phyloP scores from a whole-genome alignment of 2,329 filamentous ascomycete genomes.

The Epichloe coenophiala region DNA sequence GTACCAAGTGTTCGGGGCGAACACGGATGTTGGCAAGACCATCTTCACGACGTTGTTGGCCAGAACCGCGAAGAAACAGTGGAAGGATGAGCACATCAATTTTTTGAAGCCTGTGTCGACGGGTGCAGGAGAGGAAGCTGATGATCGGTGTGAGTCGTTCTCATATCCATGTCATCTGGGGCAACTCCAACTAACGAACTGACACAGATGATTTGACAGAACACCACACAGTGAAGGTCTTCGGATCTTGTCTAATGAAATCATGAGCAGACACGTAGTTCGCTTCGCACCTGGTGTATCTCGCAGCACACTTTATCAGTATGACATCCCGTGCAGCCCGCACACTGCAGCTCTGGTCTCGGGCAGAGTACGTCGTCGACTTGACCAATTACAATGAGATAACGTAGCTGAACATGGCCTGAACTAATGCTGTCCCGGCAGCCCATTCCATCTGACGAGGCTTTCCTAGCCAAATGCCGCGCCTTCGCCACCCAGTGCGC shows the following conservation, averaged over 20 bases:
- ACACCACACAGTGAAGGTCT: neutral
- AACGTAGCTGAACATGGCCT: neutral
- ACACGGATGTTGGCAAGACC: slow-evolving; percentile 77
- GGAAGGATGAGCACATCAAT: slow-evolving; percentile 33
- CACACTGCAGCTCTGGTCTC: slow-evolving; percentile 51
- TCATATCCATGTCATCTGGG: neutral
- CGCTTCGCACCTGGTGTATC: slow-evolving; percentile 39
- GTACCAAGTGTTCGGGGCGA: slow-evolving; percentile 70
- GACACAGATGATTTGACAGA: neutral
- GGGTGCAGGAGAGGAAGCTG: slow-evolving; percentile 53
- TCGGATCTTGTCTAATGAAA: neutral
- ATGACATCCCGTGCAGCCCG: slow-evolving; percentile 61
- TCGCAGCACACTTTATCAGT: slow-evolving; percentile 52
- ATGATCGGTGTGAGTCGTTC: slow-evolving; percentile 43
- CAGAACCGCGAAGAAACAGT: slow-evolving; percentile 39
- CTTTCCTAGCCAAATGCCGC: slow-evolving; percentile 29
- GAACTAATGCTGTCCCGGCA: slow-evolving; percentile 12
- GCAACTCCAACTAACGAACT: neutral
- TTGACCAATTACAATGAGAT: neutral
- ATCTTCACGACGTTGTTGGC: slow-evolving; percentile 63
- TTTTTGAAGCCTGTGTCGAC: slow-evolving; percentile 79
- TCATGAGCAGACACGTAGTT: slow-evolving; percentile 41
- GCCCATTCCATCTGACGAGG: slow-evolving; percentile 35
- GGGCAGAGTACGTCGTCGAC: slow-evolving; percentile 23
- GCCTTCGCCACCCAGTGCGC: slow-evolving; percentile 30